Evolutionary conservation across 2,329 filamentous ascomycete genomes (phyloP), one percentile per base, ranked within the genome.

Genomic region (Aspergillus pseudonomiae): DNA sequence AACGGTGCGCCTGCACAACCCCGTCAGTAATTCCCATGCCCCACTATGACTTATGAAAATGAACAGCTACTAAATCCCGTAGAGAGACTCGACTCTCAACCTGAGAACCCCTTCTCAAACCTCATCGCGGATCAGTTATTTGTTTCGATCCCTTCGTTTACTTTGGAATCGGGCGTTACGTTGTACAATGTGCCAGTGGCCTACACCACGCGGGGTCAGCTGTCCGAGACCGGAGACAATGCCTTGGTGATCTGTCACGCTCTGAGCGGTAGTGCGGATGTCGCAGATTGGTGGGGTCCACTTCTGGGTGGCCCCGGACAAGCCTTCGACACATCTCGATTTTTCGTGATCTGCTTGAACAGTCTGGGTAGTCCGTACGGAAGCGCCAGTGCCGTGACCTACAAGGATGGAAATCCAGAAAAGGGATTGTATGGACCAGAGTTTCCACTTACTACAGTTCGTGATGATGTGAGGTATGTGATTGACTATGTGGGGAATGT

Each of bases 391-490:
- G 82, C 83, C 10, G 79, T 86, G 16, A 99, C 95, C 2, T 89
- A 89, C 70, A 96, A 92, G 77, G 90, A 97, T 73, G 93, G 93
- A 16, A 87, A 96, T 71, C 80, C 85, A 19, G 83, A 82, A 58
- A 88, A 91, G 66, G 93, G 88, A 21, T 86, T 87, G 70, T 99
- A 99, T 74, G 95, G 95, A 0, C 95, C 95, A 1, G 95, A 99
- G 74, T 99, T 99, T 70, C 95, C 95, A 54, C 81, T 99, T 67
- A 97, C 95, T 1, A 98, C 95, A 0, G 92, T 99, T 67, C 86
- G 94, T 68, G 95, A 99, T 76, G 95, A 99, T 81, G 94, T 98
- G 59, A 93, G 91, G 91, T 95, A 81, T 81, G 90, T 67, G 10
- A 19, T 10, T 45, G 6, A 14, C 30, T n/a, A 30, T 54, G 32